Evolutionary conservation across 495 filamentous ascomycete genomes (phyloP).

Genomic region (Acidomyces sp.): DNA sequence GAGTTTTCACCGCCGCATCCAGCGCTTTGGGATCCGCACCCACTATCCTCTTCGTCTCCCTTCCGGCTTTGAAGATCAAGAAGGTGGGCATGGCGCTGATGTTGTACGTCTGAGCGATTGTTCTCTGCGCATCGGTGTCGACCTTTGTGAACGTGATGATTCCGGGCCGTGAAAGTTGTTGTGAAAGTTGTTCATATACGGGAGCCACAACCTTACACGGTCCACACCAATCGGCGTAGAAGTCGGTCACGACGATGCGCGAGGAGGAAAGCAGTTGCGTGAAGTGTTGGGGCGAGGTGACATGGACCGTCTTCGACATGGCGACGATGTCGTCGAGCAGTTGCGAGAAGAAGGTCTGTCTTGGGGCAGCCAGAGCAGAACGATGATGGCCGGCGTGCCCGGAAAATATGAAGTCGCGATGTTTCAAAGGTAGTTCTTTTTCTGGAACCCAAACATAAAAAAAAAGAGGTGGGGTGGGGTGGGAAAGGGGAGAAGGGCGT

Average conservation of each 20-base stretch:
- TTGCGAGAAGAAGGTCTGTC: neutral
- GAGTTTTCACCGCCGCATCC: slow-evolving; percentile 53
- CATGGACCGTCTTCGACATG: slow-evolving; percentile 56
- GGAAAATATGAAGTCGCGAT: neutral
- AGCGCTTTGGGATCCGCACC: slow-evolving; percentile 62
- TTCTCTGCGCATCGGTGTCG: slow-evolving; percentile 63
- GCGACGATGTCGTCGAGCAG: neutral
- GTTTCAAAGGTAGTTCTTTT: neutral
- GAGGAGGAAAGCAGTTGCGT: slow-evolving; percentile 50
- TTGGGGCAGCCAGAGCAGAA: too few relatives aligned
- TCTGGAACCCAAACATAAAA: too few relatives aligned
- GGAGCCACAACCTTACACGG: slow-evolving; percentile 81
- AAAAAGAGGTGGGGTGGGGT: too few relatives aligned
- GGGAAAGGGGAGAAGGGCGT: too few relatives aligned
- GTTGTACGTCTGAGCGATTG: slow-evolving; percentile 55
- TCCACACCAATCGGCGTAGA: slow-evolving; percentile 78
- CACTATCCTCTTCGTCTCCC: slow-evolving; percentile 51
- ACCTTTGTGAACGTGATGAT: slow-evolving; percentile 76
- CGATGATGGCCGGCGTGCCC: neutral
- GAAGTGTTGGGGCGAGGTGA: slow-evolving; percentile 60
- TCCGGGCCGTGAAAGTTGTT: slow-evolving; percentile 55
- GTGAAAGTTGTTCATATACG: slow-evolving; percentile 64
- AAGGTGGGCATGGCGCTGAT: slow-evolving; percentile 78
- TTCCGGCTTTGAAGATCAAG: slow-evolving; percentile 70
- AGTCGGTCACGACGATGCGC: slow-evolving; percentile 69